phyloP scores from a whole-genome alignment of 2,329 filamentous ascomycete species.

The Cladobotryum mycophilum region DNA sequence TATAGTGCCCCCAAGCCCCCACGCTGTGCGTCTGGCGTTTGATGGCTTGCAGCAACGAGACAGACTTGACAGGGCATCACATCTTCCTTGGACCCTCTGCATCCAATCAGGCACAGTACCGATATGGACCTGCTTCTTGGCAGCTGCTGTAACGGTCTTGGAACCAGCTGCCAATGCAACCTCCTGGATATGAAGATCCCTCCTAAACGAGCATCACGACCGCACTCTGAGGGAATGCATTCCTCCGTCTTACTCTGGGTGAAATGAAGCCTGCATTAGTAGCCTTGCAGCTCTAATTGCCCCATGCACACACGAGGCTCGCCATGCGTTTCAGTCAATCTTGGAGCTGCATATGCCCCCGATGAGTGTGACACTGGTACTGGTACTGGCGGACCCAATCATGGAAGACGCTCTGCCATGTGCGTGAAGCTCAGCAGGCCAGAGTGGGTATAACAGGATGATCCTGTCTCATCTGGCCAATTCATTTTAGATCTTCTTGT shows the following conservation, averaged over 20 bases:
- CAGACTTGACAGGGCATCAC: background rate
- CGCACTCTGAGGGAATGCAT: background rate
- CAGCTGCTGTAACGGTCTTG: background rate
- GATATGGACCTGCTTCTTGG: background rate
- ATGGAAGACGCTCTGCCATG: too few relatives aligned
- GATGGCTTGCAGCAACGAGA: too few relatives aligned
- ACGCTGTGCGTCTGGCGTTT: too few relatives aligned
- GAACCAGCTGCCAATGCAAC: background rate
- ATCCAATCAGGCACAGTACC: background rate
- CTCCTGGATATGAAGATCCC: background rate
- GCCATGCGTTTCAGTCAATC: too few relatives aligned
- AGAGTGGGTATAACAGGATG: too few relatives aligned
- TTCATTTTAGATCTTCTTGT: background rate
- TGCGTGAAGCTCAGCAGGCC: too few relatives aligned
- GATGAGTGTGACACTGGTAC: too few relatives aligned
- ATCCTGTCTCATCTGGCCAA: too few relatives aligned
- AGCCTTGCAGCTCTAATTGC: background rate
- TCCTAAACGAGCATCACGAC: too few relatives aligned
- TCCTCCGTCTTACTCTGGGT: constrained; percentile 6
- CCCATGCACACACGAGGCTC: background rate
- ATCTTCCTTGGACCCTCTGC: background rate
- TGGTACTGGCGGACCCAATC: too few relatives aligned
- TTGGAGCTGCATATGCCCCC: too few relatives aligned
- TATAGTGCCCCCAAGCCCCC: background rate
- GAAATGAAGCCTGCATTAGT: background rate